Base-by-base conservation (phyloP, 106 monocot genomes). In the Alisma plantagoaquatica region DNA sequence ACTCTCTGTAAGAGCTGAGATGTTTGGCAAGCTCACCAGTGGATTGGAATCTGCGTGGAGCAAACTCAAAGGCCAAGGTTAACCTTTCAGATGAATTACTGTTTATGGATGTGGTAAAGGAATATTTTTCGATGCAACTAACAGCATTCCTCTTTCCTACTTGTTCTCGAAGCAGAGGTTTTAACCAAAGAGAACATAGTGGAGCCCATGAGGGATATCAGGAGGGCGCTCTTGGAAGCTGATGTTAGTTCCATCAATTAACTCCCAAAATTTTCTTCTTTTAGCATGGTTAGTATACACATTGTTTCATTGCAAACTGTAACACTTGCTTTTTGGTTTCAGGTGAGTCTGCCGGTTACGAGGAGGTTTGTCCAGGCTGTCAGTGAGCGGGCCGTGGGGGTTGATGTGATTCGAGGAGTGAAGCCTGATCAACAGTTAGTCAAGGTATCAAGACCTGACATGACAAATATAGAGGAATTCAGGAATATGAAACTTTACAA, bases 111-210 rank as follows among this genome's bases (percentile, higher is more conserved):
- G 22, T 20, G 20, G 29, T 10, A 53, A 38, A 11, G 33, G 30
- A 35, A 10, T 41, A 24, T 19, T 46, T 6, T n/a, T 10, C n/a
- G 14, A 10, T 17, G 4, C 14, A 23, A 29, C 14, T 31, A n/a
- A n/a, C n/a, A n/a, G n/a, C n/a, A n/a, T n/a, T n/a, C n/a, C n/a
- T n/a, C n/a, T 60, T 29, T 52, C 66, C 12, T 43, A 24, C 42
- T 41, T 18, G 16, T 8, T 38, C 12, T n/a, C 64, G 27, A 33
- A 59, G 35, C 59, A 93, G 93, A 93, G 49, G 75, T 81, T 59
- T 53, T 96, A 62, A 88, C 94, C 20, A 96, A 88, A 77, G 94
- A 96, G 60, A 96, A 96, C 49, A 81, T 96, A n/a, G 75, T 67
- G 45, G 94, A 96, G 44, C 94, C 94, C 2, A 96, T 96, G 88